Percentiles rank a stretch among this genome's conserved stretches.
phyloP scores from a whole-genome alignment of 2,329 filamentous ascomycete species.

The Stemphylium vesicarium region DNA sequence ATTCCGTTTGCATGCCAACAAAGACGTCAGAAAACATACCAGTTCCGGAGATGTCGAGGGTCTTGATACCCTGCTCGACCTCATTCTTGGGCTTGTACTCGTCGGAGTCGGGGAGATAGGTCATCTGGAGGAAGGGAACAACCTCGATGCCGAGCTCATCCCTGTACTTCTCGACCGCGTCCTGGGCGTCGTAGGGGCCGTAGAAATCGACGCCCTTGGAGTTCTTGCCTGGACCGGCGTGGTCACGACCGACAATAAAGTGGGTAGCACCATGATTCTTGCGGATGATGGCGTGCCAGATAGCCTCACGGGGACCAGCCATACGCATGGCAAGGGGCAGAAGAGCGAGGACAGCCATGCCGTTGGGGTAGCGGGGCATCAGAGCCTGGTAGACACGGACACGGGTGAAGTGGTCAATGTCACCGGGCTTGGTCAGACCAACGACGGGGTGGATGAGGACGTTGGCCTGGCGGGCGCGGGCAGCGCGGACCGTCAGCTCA shows the following conservation, averaged over 20 bases:
- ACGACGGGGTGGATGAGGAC: conserved; percentile 99
- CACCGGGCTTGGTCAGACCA: conserved; percentile 96
- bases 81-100: conserved; percentile 95
- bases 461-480: conserved; percentile 94
- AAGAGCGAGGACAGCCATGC: conserved; percentile 96
- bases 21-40: conserved; percentile 32
- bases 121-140: conserved; percentile 99
- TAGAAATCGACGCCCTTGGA: conserved; percentile 97
- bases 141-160: conserved; percentile 98
- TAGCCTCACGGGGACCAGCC: conserved; percentile 96
- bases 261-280: conserved; percentile 99
- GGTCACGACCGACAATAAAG: conserved; percentile 98
- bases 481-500: conserved; percentile 95
- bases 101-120: conserved; percentile 94
- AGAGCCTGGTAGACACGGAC: conserved; percentile 98
- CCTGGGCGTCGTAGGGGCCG: conserved; percentile 95
- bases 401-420: conserved; percentile 99
- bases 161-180: conserved; percentile 94
- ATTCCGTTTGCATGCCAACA: not conserved
- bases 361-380: conserved; percentile 95
- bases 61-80: conserved; percentile 82
- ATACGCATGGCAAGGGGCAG: conserved; percentile 98
- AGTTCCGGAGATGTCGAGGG: conserved; percentile 63
- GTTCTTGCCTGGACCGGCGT: conserved; percentile 98
- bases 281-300: conserved; percentile 99